phyloP scores from a whole-genome alignment of 306 rosid species.

The Lathyrus sativus region DNA sequence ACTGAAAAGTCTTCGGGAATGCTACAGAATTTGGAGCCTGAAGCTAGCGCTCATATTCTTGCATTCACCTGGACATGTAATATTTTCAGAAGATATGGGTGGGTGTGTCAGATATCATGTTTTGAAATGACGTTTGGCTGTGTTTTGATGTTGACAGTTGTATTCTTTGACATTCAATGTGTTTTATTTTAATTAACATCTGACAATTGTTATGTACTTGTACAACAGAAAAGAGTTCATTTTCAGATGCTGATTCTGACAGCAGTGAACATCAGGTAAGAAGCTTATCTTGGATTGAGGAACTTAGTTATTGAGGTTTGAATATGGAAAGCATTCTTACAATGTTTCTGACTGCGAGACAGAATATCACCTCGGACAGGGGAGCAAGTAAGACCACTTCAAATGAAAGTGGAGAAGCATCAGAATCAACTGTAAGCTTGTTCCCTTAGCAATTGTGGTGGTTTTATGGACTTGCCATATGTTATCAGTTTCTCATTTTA shows the following conservation, averaged over 20 bases:
- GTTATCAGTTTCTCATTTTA: slow-evolving; percentile 34
- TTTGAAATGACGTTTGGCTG: slow-evolving; percentile 32
- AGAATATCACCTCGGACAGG: slow-evolving; percentile 59
- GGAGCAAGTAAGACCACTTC: slow-evolving; percentile 50
- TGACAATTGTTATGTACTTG: slow-evolving; percentile 41
- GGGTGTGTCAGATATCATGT: slow-evolving; percentile 33
- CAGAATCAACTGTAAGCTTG: slow-evolving; percentile 58
- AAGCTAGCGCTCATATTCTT: slow-evolving; percentile 28
- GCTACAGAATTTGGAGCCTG: slow-evolving; percentile 32
- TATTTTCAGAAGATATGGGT: slow-evolving; percentile 21
- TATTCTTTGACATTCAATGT: slow-evolving; percentile 19
- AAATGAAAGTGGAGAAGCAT: slow-evolving; percentile 53
- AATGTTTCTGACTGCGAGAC: slow-evolving; percentile 45
- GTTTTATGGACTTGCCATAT: slow-evolving; percentile 24
- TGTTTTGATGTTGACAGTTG: slow-evolving; percentile 27
- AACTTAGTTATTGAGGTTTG: slow-evolving; percentile 39
- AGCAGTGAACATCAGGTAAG: slow-evolving; percentile 65
- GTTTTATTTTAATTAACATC: slow-evolving; percentile 26
- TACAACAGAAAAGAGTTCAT: slow-evolving; percentile 58
- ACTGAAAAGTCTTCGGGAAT: slow-evolving; percentile 27
- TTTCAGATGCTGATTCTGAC: slow-evolving; percentile 57
- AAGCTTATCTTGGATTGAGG: slow-evolving; percentile 32
- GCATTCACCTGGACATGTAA: slow-evolving; percentile 16
- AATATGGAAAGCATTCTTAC: slow-evolving; percentile 40
- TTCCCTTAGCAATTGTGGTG: slow-evolving; percentile 26